Conservation (phyloP, 805 yeast species). For the Myxozyma mucilagina region DNA sequence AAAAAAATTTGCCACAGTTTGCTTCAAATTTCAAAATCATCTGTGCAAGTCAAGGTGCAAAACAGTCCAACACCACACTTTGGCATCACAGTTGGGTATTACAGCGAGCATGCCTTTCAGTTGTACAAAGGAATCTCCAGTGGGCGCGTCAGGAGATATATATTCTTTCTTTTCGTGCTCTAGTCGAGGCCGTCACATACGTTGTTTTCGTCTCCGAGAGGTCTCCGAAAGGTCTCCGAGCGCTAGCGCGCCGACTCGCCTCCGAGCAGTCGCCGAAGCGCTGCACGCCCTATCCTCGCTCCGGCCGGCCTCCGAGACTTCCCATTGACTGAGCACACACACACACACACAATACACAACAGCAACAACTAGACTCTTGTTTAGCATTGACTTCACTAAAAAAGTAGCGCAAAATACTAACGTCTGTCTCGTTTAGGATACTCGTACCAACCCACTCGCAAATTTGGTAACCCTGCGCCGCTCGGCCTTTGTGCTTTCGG, state of each 20-base stretch:
- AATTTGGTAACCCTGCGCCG: conserved; percentile 67
- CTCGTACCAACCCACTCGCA: conserved; percentile 49
- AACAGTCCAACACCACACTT: too few relatives aligned
- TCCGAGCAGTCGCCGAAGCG: too few relatives aligned
- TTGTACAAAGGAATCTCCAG: too few relatives aligned
- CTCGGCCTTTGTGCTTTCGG: conserved; percentile 64
- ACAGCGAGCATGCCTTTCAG: too few relatives aligned
- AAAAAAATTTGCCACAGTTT: too few relatives aligned
- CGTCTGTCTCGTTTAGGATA: conserved; percentile 1
- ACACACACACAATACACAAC: background rate
- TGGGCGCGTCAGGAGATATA: too few relatives aligned
- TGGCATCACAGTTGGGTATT: too few relatives aligned
- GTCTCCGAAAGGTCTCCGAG: background rate
- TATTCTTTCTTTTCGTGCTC: background rate
- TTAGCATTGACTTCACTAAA: background rate
- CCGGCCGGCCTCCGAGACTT: background rate
- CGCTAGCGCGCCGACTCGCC: background rate
- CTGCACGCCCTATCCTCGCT: background rate
- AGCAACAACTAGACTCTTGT: too few relatives aligned
- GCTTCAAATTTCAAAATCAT: too few relatives aligned
- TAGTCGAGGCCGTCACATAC: background rate
- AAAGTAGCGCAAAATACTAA: background rate
- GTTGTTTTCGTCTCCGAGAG: background rate
- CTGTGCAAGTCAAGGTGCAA: too few relatives aligned
- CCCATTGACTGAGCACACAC: background rate